Percentiles rank a stretch among this genome's conserved stretches.
Evolutionary conservation across 176 grass and related monocot genomes (phyloP).

Genomic region (Eremochloa ophiuroides): DNA sequence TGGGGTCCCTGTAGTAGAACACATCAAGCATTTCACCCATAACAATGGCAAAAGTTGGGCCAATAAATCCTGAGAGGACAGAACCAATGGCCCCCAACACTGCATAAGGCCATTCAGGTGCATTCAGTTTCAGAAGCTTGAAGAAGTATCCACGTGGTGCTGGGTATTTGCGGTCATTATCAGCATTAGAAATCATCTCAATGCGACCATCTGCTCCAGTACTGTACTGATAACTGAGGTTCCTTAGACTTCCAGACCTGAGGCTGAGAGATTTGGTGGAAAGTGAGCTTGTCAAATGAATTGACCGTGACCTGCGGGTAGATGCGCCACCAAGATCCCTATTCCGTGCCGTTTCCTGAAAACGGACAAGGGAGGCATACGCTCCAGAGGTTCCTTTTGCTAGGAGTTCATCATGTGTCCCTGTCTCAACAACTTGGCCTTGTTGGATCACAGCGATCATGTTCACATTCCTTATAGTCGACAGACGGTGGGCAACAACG

Average conservation of each 20-base stretch:
- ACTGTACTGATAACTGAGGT: slow-evolving; percentile 97
- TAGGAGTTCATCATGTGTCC: slow-evolving; percentile 80
- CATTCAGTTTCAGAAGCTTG: slow-evolving; percentile 95
- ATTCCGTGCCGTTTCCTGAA: slow-evolving; percentile 75
- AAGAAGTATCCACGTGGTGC: slow-evolving; percentile 93
- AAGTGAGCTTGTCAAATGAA: slow-evolving; percentile 89
- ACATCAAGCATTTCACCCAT: slow-evolving; percentile 97
- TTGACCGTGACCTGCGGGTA: slow-evolving; percentile 71
- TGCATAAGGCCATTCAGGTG: slow-evolving; percentile 93
- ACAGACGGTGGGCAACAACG: slow-evolving; percentile 89
- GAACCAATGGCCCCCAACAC: slow-evolving; percentile 87
- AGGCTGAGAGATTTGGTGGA: slow-evolving; percentile 98
- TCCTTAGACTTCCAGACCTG: slow-evolving; percentile 85
- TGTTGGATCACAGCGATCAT: slow-evolving; percentile 93
- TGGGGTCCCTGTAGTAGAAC: slow-evolving; percentile 85
- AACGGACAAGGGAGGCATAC: slow-evolving; percentile 83
- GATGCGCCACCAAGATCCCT: slow-evolving; percentile 70
- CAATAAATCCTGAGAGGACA: slow-evolving; percentile 86
- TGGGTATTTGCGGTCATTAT: slow-evolving; percentile 91
- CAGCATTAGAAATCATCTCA: slow-evolving; percentile 93
- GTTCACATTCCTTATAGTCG: slow-evolving; percentile 85
- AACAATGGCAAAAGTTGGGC: slow-evolving; percentile 93
- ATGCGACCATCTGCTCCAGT: slow-evolving; percentile 95
- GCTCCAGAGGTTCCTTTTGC: slow-evolving; percentile 74
- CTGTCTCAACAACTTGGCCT: slow-evolving; percentile 92